Base-by-base conservation (phyloP, 805 yeast species). In the Starmera amethionina region DNA sequence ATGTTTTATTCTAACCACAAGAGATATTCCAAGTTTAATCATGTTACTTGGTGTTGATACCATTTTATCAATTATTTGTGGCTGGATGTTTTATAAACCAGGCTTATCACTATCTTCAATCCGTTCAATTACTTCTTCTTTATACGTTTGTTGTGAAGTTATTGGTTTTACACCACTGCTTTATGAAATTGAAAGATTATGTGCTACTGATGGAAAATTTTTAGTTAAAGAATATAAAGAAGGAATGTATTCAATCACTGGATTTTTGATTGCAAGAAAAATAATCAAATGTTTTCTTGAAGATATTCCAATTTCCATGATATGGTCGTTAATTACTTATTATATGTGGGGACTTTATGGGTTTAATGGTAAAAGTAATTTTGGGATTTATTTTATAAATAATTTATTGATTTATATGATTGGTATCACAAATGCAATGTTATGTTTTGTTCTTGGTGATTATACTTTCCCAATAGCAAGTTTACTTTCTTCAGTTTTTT, bases 281-380 rank as follows among this genome's bases (percentile, higher is more conserved):
- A 44, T 84, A 5, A 76, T 84, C 4, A 79, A 82, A 47, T 56
- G 83, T 18, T 32, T 82, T 3, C 58, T 80, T 2, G 95, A 86
- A 55, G 95, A 86, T 55, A 46, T 84, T 7, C 70, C 80, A 31
- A 67, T 80, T 36, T 72, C 84, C 0, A 46, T 82, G 4, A 54
- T 77, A 0, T 84, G 73, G 57, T 68, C 85, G 1, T 48, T 70
- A 0, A 72, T 82, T 15, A 72, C 86, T 0, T 87, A 79, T 52
- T 86, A 79, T 60, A 79, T 86, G 90, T 73, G 75, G 64, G 95
- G 94, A 0, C 63, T 86, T 33, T 73, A 75, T 64, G 95, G 94
- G 0, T 63, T 85, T 33, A 58, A 83, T 30, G 58, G 67, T 0
- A 67, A 67, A 37, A 61, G 71, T 0, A 61, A 64, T 8, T 86